Evolutionary conservation across 495 filamentous ascomycete species (phyloP).

Genomic region (Penicillium herquei): DNA sequence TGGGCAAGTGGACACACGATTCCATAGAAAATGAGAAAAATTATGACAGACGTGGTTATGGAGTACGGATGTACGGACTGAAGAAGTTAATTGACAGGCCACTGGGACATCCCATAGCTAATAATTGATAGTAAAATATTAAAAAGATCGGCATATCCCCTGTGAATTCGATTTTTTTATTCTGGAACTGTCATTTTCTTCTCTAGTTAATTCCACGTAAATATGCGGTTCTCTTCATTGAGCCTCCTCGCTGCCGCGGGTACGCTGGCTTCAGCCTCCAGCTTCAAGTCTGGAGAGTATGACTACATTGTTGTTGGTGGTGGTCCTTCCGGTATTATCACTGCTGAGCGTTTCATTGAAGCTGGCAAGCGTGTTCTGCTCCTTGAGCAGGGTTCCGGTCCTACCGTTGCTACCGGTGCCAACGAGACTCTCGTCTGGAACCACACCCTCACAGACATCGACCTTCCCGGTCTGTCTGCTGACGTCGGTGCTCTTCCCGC

Average conservation of each 20-base stretch:
- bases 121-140: background rate
- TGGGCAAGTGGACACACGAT: conserved; percentile 6
- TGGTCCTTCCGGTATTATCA: conserved; percentile 39
- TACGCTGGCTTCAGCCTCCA: conserved; percentile 14
- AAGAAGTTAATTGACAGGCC: background rate
- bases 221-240: conserved; percentile 12
- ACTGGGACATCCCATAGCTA: no score
- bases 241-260: conserved; percentile 13
- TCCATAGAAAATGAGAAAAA: background rate
- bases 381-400: conserved; percentile 36
- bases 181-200: conserved; percentile 3
- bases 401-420: conserved; percentile 29
- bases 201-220: background rate
- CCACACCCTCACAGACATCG: conserved; percentile 62
- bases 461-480: conserved; percentile 67
- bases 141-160: background rate
- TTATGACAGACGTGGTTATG: conserved; percentile 10
- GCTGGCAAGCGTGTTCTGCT: conserved; percentile 50
- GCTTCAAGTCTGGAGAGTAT: conserved; percentile 20
- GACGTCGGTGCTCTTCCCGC: conserved; percentile 23
- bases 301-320: conserved; percentile 38
- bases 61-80: background rate
- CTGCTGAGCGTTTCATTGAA: conserved; percentile 62
- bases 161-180: background rate
- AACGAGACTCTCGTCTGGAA: conserved; percentile 31